phyloP scores from a whole-genome alignment of 495 filamentous ascomycete genomes.

The Usnea hakonensis region DNA sequence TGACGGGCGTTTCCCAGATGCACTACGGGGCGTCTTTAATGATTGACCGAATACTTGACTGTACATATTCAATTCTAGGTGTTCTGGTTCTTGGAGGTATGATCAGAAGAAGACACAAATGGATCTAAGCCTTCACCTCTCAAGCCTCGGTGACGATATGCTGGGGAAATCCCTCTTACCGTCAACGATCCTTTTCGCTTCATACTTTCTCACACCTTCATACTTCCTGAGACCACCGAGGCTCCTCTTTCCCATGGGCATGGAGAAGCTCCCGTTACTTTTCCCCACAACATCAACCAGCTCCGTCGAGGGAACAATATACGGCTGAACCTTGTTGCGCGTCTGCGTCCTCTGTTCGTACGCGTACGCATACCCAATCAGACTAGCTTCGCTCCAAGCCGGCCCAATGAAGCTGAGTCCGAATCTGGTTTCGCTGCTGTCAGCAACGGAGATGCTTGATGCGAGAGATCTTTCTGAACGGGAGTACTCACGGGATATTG shows the following conservation, averaged over 20 bases:
- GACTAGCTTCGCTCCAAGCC: conserved; percentile 45
- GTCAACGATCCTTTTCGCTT: not conserved
- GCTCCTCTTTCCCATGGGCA: not conserved
- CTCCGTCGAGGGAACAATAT: conserved; percentile 41
- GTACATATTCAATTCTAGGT: not conserved
- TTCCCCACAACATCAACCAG: conserved; percentile 35
- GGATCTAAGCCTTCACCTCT: not conserved
- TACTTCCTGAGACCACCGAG: not conserved
- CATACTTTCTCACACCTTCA: conserved; percentile 1
- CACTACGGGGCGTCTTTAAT: not conserved
- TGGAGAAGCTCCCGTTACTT: not conserved
- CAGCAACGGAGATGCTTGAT: not conserved
- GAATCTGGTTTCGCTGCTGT: conserved; percentile 29
- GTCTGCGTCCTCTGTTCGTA: conserved; percentile 58
- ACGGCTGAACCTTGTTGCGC: conserved; percentile 39
- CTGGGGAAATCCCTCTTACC: not conserved
- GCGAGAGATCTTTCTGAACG: not conserved
- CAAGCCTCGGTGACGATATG: not conserved
- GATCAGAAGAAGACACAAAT: not conserved
- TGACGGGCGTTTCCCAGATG: not conserved
- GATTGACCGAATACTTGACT: not conserved
- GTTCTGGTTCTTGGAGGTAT: not conserved
- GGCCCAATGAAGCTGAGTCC: conserved; percentile 52
- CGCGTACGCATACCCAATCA: conserved; percentile 60
- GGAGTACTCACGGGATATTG: conserved; percentile 35